Evolutionary conservation across 352 stramenopile species (phyloP), one percentile per base, ranked within the genome.

Genomic region (Globisporangium irregulare): DNA sequence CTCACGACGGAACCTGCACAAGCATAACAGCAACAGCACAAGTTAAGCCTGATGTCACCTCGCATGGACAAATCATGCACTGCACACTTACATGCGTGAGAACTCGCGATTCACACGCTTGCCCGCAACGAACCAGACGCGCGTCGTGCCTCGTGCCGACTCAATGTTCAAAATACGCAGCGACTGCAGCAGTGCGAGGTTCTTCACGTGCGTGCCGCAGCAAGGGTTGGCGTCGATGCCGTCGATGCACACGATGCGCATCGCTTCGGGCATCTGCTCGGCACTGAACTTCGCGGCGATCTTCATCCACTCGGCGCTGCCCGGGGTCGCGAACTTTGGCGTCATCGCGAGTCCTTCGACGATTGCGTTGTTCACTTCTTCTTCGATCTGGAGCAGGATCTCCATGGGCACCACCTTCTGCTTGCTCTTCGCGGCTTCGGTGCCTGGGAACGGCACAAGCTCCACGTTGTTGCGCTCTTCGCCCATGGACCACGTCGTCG

Each of bases 121-220:
- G 15, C 90, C 90, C 32, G 86, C 86, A 20, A 95, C 83, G 66
- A 97, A 97, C 81, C 90, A 94, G 20, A 97, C 74, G 48, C 87
- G 84, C 58, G 81, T 86, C 41, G 82, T 76, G 20, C 78, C 78
- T 4, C 86, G 84, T 18, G 84, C 77, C n/a, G 77, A 81, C 60
- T 96, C 89, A 14, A 79, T 82, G 67, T 81, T 87, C 6, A 97
- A 72, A 10, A 97, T 67, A 46, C 87, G 87, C 66, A 97, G 71
- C 46, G 81, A 85, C 69, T 82, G 88, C 34, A 97, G 65, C 48
- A 64, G 41, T 25, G 59, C 71, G 9, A 89, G 57, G 58, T 79
- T 90, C 57, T 87, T 72, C 10, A 97, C 89, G 72, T 97, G 90
- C 14, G 90, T 97, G 43, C 90, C 90, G 62, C 90, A 96, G 79